These are phyloP conservation scores for Saccharomycopsis hybrid DNA, from an alignment of 1,139 yeast species.

Conservation along the genomic window DNA sequence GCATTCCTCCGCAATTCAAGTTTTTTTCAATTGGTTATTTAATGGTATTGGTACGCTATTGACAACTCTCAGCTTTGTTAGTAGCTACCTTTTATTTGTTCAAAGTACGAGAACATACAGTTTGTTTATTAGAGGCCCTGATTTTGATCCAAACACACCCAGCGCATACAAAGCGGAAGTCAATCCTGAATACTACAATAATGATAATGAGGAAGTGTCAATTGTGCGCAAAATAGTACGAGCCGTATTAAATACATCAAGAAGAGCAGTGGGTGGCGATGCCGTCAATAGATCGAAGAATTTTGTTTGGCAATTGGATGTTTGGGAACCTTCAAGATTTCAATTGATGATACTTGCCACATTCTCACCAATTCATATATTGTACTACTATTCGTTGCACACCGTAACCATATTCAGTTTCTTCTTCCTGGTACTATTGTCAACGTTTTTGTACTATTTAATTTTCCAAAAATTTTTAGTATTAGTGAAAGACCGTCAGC, in stretches of 20 bases:
- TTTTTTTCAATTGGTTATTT: neutral
- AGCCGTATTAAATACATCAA: neutral
- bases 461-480: slow-evolving; percentile 30
- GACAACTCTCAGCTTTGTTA: neutral
- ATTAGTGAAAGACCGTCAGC: slow-evolving; percentile 38
- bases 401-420: neutral
- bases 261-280: neutral
- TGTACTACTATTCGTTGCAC: slow-evolving; percentile 15
- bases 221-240: neutral
- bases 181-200: neutral
- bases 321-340: slow-evolving; percentile 34
- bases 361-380: slow-evolving; percentile 34
- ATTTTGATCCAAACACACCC: slow-evolving; percentile 7
- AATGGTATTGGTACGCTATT: neutral
- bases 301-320: slow-evolving; percentile 36
- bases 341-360: slow-evolving; percentile 29
- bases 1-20: neutral
- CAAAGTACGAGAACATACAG: slow-evolving; percentile 3
- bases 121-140: slow-evolving; percentile 4
- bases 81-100: slow-evolving; percentile 3
- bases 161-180: slow-evolving; percentile 12
- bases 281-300: slow-evolving; percentile 23
- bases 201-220: neutral
- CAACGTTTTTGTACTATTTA: slow-evolving; percentile 23
- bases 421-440: neutral